Conservation (phyloP, 2,329 filamentous ascomycete genomes). For the Trichoderma cornu-damae region DNA sequence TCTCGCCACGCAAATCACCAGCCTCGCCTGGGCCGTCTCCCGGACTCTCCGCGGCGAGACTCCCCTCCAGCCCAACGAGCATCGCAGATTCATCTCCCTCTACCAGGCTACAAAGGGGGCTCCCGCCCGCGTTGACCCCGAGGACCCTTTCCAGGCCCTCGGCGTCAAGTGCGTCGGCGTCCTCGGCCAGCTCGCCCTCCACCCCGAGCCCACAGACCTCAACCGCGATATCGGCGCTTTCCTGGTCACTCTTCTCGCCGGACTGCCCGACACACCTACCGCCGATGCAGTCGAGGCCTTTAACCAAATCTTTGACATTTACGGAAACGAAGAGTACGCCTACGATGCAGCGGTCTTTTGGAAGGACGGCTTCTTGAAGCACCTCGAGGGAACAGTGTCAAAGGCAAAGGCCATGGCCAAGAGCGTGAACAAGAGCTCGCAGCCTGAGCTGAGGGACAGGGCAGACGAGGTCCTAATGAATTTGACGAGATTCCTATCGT, state of each 20-base stretch:
- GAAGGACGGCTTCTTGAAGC: constrained; percentile 54
- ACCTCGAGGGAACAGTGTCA: constrained; percentile 50
- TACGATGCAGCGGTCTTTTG: constrained; percentile 62
- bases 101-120: constrained; percentile 53
- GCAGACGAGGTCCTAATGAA: constrained; percentile 60
- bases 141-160: constrained; percentile 57
- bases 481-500: constrained; percentile 55
- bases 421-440: constrained; percentile 55
- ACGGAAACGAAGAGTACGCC: constrained; percentile 53
- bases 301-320: constrained; percentile 63
- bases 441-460: constrained; percentile 51
- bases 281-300: constrained; percentile 60
- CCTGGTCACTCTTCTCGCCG: constrained; percentile 50
- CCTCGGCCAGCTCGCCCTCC: constrained; percentile 56
- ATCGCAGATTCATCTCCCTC: constrained; percentile 59
- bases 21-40: constrained; percentile 61
- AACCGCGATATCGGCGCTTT: constrained; percentile 63
- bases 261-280: constrained; percentile 47
- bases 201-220: constrained; percentile 47
- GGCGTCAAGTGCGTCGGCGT: constrained; percentile 64
- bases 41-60: constrained; percentile 45
- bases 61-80: constrained; percentile 49
- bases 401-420: constrained; percentile 54
- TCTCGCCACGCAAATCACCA: constrained; percentile 58
- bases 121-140: constrained; percentile 25